Evolutionary conservation across 2,329 filamentous ascomycete genomes (phyloP).

Genomic region (Colletotrichum destructivum): DNA sequence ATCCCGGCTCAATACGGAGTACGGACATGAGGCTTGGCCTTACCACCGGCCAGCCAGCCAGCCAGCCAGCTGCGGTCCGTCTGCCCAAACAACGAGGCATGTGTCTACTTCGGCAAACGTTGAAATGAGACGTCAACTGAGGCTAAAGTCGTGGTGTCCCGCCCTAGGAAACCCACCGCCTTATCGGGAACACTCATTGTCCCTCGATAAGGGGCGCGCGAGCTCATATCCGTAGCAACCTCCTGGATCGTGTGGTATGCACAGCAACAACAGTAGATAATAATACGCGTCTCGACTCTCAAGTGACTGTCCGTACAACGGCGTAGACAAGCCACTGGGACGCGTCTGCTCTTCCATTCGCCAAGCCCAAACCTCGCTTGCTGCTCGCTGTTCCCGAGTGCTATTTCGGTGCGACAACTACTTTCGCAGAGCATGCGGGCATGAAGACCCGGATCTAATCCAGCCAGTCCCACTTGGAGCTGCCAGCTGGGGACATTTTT

Average conservation of each 20-base stretch:
- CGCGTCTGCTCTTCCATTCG: constrained; percentile 8
- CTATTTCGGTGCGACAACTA: constrained; percentile 17
- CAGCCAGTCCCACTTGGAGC: constrained; percentile 12
- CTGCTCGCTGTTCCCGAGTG: constrained; percentile 18
- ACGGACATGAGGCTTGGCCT: no score
- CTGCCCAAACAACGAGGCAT: not conserved
- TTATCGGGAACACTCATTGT: not conserved
- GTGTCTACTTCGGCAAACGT: not conserved
- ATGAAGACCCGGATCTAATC: constrained; percentile 3
- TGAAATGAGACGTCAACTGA: constrained; percentile 1
- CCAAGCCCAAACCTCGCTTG: constrained; percentile 22
- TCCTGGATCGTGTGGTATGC: not conserved
- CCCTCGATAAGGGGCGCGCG: constrained; percentile 5
- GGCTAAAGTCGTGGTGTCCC: not conserved
- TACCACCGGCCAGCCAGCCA: not conserved
- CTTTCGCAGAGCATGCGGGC: not conserved
- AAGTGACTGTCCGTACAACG: not conserved
- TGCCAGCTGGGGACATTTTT: constrained; percentile 25
- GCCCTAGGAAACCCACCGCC: not conserved
- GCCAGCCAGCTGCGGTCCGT: not conserved
- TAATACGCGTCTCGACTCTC: not conserved
- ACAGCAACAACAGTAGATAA: not conserved
- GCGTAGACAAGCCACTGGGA: constrained; percentile 1
- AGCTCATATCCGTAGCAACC: not conserved
- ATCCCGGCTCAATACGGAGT: not conserved